These are phyloP conservation scores for Exobasidium rhododendri DNA, from an alignment of 1,284 basidiomycete genomes.

Conservation along the genomic window DNA sequence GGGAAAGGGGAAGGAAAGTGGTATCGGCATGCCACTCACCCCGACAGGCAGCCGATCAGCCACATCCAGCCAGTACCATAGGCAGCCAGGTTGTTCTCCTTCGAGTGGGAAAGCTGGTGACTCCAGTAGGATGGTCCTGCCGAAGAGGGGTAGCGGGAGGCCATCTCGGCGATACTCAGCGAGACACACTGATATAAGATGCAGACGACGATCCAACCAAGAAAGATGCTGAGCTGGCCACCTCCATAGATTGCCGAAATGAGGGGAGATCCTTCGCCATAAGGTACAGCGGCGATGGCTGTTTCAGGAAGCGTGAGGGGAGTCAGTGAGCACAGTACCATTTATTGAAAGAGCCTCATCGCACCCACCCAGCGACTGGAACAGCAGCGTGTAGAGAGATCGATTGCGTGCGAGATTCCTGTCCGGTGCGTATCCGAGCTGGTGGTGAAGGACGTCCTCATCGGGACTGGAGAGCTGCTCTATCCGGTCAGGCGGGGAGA, in stretches of 20 bases:
- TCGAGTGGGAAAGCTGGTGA: constrained; percentile 6
- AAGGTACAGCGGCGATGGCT: constrained; percentile 18
- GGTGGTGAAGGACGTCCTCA: neutral
- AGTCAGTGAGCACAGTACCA: too few species aligned
- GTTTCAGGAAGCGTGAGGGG: too few species aligned
- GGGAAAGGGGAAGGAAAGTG: too few species aligned
- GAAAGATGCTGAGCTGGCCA: constrained; percentile 15
- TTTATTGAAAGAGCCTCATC: too few species aligned
- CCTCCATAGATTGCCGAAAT: constrained; percentile 15
- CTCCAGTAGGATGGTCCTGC: constrained; percentile 16
- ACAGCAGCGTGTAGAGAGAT: constrained; percentile 12
- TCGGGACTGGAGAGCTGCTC: neutral
- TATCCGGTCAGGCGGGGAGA: too few species aligned
- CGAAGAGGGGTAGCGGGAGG: constrained; percentile 10
- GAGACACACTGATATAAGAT: constrained; percentile 14
- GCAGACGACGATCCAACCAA: constrained; percentile 15
- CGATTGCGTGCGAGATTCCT: constrained; percentile 12
- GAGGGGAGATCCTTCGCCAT: constrained; percentile 14
- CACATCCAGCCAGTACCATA: constrained; percentile 17
- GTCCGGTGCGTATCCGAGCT: constrained; percentile 10
- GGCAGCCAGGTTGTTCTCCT: neutral
- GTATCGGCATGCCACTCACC: too few species aligned
- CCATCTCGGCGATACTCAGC: constrained; percentile 14
- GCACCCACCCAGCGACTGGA: constrained; percentile 13
- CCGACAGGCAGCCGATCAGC: constrained; percentile 12